Base-by-base conservation (phyloP, 2,329 filamentous ascomycete species). In the Pseudopyricularia cyperi region DNA sequence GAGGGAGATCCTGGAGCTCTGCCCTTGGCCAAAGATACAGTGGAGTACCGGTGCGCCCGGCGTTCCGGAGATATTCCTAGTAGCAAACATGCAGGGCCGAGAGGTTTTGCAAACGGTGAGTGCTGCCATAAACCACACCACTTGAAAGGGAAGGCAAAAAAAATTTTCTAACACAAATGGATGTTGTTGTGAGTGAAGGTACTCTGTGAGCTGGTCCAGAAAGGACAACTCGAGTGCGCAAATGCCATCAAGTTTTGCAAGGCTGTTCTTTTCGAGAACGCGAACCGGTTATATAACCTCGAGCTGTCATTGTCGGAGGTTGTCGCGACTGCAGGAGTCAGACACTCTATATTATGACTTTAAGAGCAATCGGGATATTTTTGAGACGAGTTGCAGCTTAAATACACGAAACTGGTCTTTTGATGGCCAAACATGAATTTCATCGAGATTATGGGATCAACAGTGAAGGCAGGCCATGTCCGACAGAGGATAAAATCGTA, bases 1-100 rank as follows among this genome's bases (percentile, higher is more conserved):
- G 12, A 78, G 82, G 46, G 79, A 93, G 61, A 79, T 86, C 1
- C 66, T 94, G 8, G 88, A 94, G 63, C 65, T 91, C 4, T 84
- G 82, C 22, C 87, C 88, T 0, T 80, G 78, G 52, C 81, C 79
- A 50, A 91, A 91, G 67, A 72, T 93, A 0, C 52, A 91, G 0
- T 91, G 85, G 79, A 89, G 85, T 55, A 89, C 85, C 0, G 86
- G 90, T 61, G 87, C 86, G 0, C 85, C 90, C 62, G 86, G 78
- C 65, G 86, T 87, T 55, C 85, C 87, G 0, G 87, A 91, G 65
- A 88, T 84, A 0, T 93, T 83, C 59, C 77, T 85, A 59, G 71
- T 91, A 4, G 85, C 86, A 1, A 80, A 85, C 37, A 70, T 75
- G 42, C 87, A 91, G 63, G 82, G 89, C 53, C 75, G 85, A 50